Evolutionary conservation across 352 stramenopile genomes (phyloP).

Genomic region (Phytophthora hybrid): DNA sequence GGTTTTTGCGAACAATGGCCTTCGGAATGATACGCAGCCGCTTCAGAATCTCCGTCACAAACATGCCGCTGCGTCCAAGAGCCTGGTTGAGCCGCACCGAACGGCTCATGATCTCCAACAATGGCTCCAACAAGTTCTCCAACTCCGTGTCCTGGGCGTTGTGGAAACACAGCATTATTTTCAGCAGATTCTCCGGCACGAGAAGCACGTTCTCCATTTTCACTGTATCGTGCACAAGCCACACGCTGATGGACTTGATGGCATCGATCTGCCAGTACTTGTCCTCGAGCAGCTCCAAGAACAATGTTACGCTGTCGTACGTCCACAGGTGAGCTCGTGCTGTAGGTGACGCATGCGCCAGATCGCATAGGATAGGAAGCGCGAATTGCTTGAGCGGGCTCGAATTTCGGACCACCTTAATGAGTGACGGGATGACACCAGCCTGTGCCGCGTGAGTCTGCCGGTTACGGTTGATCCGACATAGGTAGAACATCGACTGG

Average conservation of each 20-base stretch:
- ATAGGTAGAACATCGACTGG: conserved; percentile 94
- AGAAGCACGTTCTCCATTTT: conserved; percentile 87
- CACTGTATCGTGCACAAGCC: conserved; percentile 85
- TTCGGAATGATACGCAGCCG: conserved; percentile 84
- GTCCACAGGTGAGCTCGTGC: conserved; percentile 88
- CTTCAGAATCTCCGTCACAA: conserved; percentile 86
- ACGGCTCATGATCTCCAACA: conserved; percentile 82
- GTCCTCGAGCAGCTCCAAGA: conserved; percentile 89
- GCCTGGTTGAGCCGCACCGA: conserved; percentile 85
- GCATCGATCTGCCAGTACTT: conserved; percentile 92
- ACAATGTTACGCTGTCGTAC: conserved; percentile 83
- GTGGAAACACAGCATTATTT: conserved; percentile 78
- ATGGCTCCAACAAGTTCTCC: conserved; percentile 81
- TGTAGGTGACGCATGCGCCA: conserved; percentile 90
- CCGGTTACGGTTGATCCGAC: conserved; percentile 91
- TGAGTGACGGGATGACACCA: conserved; percentile 91
- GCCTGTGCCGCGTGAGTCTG: conserved; percentile 91
- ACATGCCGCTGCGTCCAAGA: conserved; percentile 85
- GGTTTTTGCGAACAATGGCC: conserved; percentile 91
- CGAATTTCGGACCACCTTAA: conserved; percentile 82
- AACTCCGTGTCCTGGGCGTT: conserved; percentile 75
- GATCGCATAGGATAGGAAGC: conserved; percentile 91
- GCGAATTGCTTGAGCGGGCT: conserved; percentile 94
- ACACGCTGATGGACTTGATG: conserved; percentile 89
- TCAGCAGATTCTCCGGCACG: conserved; percentile 67